Percentiles rank a stretch among this genome's conserved stretches.
Evolutionary conservation across 2,329 filamentous ascomycete genomes (phyloP).

Genomic region (Alternaria ventricosa): DNA sequence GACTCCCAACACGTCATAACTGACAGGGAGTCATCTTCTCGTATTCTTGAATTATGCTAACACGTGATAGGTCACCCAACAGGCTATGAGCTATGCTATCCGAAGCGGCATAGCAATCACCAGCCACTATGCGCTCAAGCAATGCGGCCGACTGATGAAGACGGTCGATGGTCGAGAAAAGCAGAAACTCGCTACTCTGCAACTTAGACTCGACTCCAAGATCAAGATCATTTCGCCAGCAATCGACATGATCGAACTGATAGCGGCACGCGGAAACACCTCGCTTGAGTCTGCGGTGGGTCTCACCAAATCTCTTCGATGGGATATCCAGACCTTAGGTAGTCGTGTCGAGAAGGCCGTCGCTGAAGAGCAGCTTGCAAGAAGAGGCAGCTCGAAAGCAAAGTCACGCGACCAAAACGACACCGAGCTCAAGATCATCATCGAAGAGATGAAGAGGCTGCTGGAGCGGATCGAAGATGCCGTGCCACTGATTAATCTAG

Average conservation of each 20-base stretch:
- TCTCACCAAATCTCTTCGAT: constrained; percentile 81
- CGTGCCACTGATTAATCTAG: constrained; percentile 88
- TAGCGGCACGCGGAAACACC: constrained; percentile 77
- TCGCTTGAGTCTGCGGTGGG: constrained; percentile 84
- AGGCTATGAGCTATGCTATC: constrained; percentile 92
- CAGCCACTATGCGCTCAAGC: constrained; percentile 81
- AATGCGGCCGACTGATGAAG: constrained; percentile 79
- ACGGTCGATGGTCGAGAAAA: constrained; percentile 72
- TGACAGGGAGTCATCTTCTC: neutral
- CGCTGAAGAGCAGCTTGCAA: constrained; percentile 63
- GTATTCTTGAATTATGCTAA: constrained; percentile 3
- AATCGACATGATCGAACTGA: constrained; percentile 91
- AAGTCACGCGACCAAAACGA: constrained; percentile 64
- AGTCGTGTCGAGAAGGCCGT: constrained; percentile 75
- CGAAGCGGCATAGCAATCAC: constrained; percentile 83
- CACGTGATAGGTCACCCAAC: constrained; percentile 66
- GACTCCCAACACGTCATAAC: constrained; percentile 5
- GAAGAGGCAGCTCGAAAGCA: constrained; percentile 53
- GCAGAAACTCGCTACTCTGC: constrained; percentile 74
- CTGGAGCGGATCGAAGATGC: constrained; percentile 85
- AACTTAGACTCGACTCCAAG: constrained; percentile 79
- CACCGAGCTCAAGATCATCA: constrained; percentile 71
- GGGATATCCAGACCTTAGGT: constrained; percentile 82
- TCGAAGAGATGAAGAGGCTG: constrained; percentile 75
- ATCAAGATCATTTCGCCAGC: constrained; percentile 91